Conservation (phyloP, 75 land plant species). For the Pinus albicaulis region DNA sequence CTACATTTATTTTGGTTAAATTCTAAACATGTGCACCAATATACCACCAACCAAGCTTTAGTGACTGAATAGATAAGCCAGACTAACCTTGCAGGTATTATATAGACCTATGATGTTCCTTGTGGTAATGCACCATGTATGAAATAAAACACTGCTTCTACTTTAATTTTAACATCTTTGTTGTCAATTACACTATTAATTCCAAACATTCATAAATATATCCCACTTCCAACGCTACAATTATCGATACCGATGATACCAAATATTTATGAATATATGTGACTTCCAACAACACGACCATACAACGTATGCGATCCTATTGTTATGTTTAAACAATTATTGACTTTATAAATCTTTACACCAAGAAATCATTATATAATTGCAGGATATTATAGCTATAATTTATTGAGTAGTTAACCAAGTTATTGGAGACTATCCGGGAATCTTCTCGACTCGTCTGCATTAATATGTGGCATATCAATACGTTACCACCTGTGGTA, state of each 20-base stretch:
- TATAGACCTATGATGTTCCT: constrained; percentile 31
- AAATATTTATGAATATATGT: constrained; percentile 12
- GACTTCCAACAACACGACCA: constrained; percentile 1
- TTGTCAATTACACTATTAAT: not conserved
- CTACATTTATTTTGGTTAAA: constrained; percentile 14
- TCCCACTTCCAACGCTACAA: constrained; percentile 13
- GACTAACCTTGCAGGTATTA: constrained; percentile 23
- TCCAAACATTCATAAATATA: constrained; percentile 19
- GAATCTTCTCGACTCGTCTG: too few relatives aligned
- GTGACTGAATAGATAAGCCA: constrained; percentile 38
- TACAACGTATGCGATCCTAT: too few relatives aligned
- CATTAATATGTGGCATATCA: too few relatives aligned
- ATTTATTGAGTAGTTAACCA: too few relatives aligned
- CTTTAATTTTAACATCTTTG: constrained; percentile 8
- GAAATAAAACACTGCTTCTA: constrained; percentile 38
- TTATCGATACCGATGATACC: too few relatives aligned
- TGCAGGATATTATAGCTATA: too few relatives aligned
- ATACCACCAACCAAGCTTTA: constrained; percentile 70
- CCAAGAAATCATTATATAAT: too few relatives aligned
- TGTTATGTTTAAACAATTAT: too few relatives aligned
- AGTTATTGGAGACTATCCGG: too few relatives aligned
- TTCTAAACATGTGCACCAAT: constrained; percentile 29
- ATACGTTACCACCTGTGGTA: too few relatives aligned
- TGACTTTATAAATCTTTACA: too few relatives aligned
- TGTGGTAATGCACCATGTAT: constrained; percentile 53